phyloP scores from a whole-genome alignment of 2,329 filamentous ascomycete genomes.

The Penicillium occitanis region DNA sequence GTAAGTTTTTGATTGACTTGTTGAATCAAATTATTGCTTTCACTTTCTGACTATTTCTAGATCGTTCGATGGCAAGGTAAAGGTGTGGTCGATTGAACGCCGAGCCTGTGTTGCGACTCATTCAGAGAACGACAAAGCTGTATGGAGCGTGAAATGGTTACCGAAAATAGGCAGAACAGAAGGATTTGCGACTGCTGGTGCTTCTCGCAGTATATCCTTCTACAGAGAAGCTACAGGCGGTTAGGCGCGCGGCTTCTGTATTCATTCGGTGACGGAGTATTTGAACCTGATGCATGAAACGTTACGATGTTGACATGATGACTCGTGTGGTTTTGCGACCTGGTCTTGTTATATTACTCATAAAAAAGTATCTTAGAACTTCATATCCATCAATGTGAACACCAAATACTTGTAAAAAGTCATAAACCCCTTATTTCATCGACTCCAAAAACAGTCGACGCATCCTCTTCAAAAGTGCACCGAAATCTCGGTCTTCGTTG shows the following conservation, averaged over 20 bases:
- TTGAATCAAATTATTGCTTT: background rate
- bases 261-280: background rate
- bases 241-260: slow-evolving; percentile 34
- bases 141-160: slow-evolving; percentile 85
- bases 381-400: background rate
- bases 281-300: background rate
- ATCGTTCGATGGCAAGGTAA: slow-evolving; percentile 88
- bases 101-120: slow-evolving; percentile 87
- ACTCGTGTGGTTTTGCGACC: background rate
- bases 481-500: slow-evolving; percentile 62
- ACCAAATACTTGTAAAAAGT: background rate
- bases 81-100: slow-evolving; percentile 90
- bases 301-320: slow-evolving; percentile 3
- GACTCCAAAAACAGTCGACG: slow-evolving; percentile 58
- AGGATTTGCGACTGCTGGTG: slow-evolving; percentile 78
- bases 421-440: slow-evolving; percentile 44
- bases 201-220: slow-evolving; percentile 73
- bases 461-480: slow-evolving; percentile 63
- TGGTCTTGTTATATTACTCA: slow-evolving; percentile 19
- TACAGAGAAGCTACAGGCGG: slow-evolving; percentile 79
- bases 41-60: slow-evolving; percentile 36
- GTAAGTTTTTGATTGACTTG: slow-evolving; percentile 39
- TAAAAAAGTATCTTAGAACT: slow-evolving; percentile 14
- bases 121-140: slow-evolving; percentile 78
- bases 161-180: slow-evolving; percentile 63